Percentiles rank a stretch among this genome's conserved stretches.
Conservation (phyloP, 768 basidiomycete genomes). For the Hypsizygus marmoreus region DNA sequence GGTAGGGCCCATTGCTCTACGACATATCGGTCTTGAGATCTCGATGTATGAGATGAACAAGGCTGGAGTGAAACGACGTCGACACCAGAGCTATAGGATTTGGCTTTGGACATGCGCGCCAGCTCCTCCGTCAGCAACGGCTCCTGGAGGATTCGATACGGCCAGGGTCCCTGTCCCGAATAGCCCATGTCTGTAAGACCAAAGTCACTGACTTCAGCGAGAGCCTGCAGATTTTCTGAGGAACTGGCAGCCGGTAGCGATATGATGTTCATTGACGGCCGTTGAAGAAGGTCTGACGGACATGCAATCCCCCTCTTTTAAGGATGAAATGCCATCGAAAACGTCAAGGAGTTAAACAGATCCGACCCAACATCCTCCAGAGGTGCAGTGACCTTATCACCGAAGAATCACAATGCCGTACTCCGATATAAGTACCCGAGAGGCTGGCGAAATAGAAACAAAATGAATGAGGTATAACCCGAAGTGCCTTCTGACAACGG, state of each 20-base stretch:
- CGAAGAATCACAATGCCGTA: background rate
- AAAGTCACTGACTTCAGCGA: conserved; percentile 57
- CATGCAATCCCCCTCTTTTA: background rate
- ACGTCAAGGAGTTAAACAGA: too few relatives aligned
- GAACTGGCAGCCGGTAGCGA: conserved; percentile 46
- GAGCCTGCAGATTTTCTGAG: conserved; percentile 47
- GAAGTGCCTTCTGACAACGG: background rate
- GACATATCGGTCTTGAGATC: conserved; percentile 36
- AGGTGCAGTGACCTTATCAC: too few relatives aligned
- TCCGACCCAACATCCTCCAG: too few relatives aligned
- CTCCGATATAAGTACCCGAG: background rate
- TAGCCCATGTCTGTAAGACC: conserved; percentile 54
- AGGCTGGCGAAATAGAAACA: conserved; percentile 1
- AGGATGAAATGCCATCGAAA: too few relatives aligned
- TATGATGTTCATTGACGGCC: conserved; percentile 25
- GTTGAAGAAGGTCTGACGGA: background rate
- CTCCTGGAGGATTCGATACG: conserved; percentile 50
- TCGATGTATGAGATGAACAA: conserved; percentile 24
- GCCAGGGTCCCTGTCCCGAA: conserved; percentile 53
- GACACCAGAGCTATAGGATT: conserved; percentile 13
- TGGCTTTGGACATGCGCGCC: conserved; percentile 35
- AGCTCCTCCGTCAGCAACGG: conserved; percentile 41
- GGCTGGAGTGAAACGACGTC: conserved; percentile 37
- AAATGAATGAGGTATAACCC: background rate
- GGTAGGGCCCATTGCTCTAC: conserved; percentile 31